Conservation (phyloP, 768 basidiomycete species). For the Galerina marginata region DNA sequence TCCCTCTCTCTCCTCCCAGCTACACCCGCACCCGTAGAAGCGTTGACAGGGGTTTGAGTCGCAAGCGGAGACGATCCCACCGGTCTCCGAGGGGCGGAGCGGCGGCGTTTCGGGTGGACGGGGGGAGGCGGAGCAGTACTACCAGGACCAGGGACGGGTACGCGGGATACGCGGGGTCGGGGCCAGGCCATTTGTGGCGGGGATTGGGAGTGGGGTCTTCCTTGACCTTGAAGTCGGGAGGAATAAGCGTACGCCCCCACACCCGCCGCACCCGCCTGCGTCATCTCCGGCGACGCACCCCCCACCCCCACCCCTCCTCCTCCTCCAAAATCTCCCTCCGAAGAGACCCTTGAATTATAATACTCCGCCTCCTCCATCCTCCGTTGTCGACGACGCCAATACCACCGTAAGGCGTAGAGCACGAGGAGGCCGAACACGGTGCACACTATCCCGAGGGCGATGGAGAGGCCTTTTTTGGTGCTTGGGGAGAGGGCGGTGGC, state of each 20-base stretch:
- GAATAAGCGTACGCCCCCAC: background rate
- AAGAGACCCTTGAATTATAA: background rate
- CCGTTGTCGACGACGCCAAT: constrained; percentile 14
- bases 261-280: background rate
- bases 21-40: too few species aligned
- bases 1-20: too few species aligned
- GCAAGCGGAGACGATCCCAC: constrained; percentile 3
- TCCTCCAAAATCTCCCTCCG: background rate
- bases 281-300: constrained; percentile 1
- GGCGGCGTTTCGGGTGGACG: background rate
- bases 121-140: background rate
- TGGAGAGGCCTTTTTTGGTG: constrained; percentile 16
- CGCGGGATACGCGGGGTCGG: background rate
- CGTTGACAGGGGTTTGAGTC: background rate
- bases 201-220: background rate
- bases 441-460: constrained; percentile 20
- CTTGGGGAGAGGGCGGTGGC: constrained; percentile 5
- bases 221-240: background rate
- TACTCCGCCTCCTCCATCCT: constrained; percentile 12
- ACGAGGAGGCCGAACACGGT: constrained; percentile 22
- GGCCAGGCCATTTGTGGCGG: background rate
- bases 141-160: background rate
- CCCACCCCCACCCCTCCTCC: background rate
- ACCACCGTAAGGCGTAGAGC: constrained; percentile 14
- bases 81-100: background rate